These are phyloP conservation scores for Polygonum maritimum DNA, from an alignment of 148 eudicot genomes.

Conservation along the genomic window DNA sequence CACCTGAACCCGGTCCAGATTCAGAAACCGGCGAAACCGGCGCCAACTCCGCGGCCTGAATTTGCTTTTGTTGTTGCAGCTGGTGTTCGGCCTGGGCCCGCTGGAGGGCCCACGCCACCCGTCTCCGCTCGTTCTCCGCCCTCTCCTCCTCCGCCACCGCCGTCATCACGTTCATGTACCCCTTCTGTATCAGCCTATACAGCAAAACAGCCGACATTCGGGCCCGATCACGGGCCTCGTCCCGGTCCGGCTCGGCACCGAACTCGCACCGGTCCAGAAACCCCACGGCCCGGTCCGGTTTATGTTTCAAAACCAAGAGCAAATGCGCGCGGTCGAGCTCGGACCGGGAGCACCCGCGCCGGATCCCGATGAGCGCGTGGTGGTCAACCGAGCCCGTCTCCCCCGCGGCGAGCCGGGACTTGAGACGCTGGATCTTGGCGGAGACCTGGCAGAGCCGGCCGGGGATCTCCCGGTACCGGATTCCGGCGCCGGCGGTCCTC, in stretches of 20 bases:
- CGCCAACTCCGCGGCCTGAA: not conserved
- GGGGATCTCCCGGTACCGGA: conserved; percentile 69
- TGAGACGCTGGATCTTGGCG: conserved; percentile 53
- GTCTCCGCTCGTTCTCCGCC: conserved; percentile 45
- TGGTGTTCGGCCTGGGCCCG: conserved; percentile 17
- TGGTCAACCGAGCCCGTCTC: conserved; percentile 80
- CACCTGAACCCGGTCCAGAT: not conserved
- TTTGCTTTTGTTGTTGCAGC: not conserved
- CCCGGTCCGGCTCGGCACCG: conserved; percentile 39
- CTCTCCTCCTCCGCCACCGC: conserved; percentile 49
- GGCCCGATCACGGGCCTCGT: conserved; percentile 60
- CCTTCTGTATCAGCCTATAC: conserved; percentile 70
- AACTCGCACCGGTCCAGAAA: conserved; percentile 78
- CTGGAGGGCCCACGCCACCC: conserved; percentile 49
- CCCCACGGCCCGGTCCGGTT: conserved; percentile 63
- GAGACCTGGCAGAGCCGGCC: conserved; percentile 48
- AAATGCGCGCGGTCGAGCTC: conserved; percentile 87
- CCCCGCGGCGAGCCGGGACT: conserved; percentile 64
- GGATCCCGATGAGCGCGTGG: conserved; percentile 62
- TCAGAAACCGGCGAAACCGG: not conserved
- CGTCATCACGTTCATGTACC: conserved; percentile 37
- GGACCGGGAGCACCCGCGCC: conserved; percentile 74
- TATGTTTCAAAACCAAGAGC: conserved; percentile 57
- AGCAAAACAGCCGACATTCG: conserved; percentile 55
- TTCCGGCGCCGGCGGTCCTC: conserved; percentile 39